Conservation (phyloP, 2,329 filamentous ascomycete species). For the Cercospora sp. region DNA sequence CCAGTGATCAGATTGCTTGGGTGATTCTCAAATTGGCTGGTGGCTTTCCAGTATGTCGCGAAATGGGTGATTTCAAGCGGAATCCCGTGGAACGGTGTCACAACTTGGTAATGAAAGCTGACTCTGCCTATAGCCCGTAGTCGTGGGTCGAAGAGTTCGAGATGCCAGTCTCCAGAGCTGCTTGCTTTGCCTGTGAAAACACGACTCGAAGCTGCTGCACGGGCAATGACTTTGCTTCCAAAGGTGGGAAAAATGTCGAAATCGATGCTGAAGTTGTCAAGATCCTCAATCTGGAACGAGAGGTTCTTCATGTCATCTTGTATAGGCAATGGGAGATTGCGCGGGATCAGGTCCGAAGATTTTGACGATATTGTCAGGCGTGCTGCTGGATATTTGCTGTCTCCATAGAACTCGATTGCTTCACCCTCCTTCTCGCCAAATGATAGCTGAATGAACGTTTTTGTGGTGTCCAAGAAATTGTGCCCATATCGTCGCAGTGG, state of each 20-base stretch:
- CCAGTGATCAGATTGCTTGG: conserved; percentile 88
- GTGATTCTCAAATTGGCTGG: conserved; percentile 84
- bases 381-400: conserved; percentile 92
- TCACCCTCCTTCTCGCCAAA: conserved; percentile 75
- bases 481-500: conserved; percentile 92
- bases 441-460: conserved; percentile 89
- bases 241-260: conserved; percentile 98
- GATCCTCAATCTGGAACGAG: conserved; percentile 92
- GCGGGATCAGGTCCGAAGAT: conserved; percentile 89
- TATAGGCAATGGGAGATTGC: conserved; percentile 92
- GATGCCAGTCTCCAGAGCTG: conserved; percentile 75
- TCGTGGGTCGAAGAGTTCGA: conserved; percentile 90
- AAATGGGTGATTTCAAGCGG: conserved; percentile 97
- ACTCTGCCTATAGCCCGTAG: conserved; percentile 90
- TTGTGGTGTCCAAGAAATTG: conserved; percentile 91
- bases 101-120: conserved; percentile 90
- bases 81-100: conserved; percentile 90
- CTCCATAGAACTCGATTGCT: conserved; percentile 92
- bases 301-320: conserved; percentile 93
- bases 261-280: conserved; percentile 90
- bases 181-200: conserved; percentile 76
- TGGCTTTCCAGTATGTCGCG: conserved; percentile 99
- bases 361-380: conserved; percentile 96
- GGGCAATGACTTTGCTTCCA: conserved; percentile 94
- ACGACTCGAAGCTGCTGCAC: conserved; percentile 85